Base-by-base conservation (phyloP, 2,329 filamentous ascomycete genomes). In the Fusarium incarnatum region DNA sequence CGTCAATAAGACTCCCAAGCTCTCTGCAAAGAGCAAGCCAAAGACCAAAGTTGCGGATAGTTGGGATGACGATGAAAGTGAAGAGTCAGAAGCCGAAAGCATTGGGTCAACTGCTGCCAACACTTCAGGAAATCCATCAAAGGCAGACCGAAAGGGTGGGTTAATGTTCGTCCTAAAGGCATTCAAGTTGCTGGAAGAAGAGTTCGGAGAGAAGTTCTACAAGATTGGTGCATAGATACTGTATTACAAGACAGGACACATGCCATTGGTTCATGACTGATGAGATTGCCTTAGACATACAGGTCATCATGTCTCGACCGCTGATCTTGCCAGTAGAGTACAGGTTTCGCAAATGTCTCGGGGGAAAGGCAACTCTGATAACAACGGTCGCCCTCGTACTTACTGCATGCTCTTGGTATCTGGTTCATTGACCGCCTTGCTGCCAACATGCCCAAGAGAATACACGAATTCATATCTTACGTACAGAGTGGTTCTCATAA, bases 181-280 rank as follows among this genome's bases (percentile, higher is more conserved):
- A 2, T 91, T 92, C 73, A 82, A 81, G 64, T 78, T 83, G 72
- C 75, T 92, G 67, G 85, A 86, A 73, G 80, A 81, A 28, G 86
- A 88, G 60, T 92, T 91, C 76, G 86, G 90, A 68, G 82, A 83
- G 46, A 92, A 90, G 80, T 92, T 92, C 78, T 83, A 76, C 74
- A 85, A 85, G 72, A 85, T 86, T 73, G 89, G 87, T 86, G 86
- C 88, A 76, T 90, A 78, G 77, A 23, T 27, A n/a, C 22, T 37
- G 20, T 23, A 27, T 34, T 16, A 22, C 20, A 22, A 34, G 32
- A 15, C 20, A 25, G n/a, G 30, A 22, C 16, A 34, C 12, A n/a
- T 28, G 22, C n/a, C 42, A 22, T 47, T 46, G 32, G 8, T 20
- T 16, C 30, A 37, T 47, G 41, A 16, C 22, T 18, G 18, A 37